Percentiles rank a stretch among this genome's conserved stretches.
These are phyloP conservation scores for Alternaria rosae DNA, from an alignment of 2,329 filamentous ascomycete genomes.

Conservation along the genomic window DNA sequence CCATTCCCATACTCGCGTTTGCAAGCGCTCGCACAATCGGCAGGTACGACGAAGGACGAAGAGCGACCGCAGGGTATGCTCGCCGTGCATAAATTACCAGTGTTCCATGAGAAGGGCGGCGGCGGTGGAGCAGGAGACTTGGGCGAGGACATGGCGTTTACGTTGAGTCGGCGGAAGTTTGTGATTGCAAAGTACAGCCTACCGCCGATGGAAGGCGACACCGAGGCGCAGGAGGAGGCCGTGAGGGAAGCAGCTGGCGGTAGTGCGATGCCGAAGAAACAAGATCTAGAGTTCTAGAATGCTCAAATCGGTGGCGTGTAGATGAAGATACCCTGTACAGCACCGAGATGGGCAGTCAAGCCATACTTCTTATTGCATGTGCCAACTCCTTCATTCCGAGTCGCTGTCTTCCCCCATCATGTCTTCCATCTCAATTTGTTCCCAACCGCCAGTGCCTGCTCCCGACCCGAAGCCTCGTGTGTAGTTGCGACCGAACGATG, in stretches of 20 bases:
- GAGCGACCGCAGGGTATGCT: constrained; percentile 87
- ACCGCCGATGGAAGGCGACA: constrained; percentile 82
- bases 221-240: constrained; percentile 63
- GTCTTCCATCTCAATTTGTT: constrained; percentile 69
- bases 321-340: constrained; percentile 10
- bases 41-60: constrained; percentile 65
- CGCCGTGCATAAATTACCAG: constrained; percentile 80
- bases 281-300: constrained; percentile 72
- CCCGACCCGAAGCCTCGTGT: constrained; percentile 63
- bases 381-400: constrained; percentile 24
- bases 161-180: constrained; percentile 81
- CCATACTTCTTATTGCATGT: neutral
- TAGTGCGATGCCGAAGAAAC: constrained; percentile 61
- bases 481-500: constrained; percentile 64
- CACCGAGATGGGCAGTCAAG: constrained; percentile 4
- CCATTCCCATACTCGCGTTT: constrained; percentile 69
- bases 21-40: constrained; percentile 57
- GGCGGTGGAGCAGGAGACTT: constrained; percentile 70
- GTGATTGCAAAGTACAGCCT: constrained; percentile 88
- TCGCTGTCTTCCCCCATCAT: constrained; percentile 59
- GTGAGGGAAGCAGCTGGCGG: constrained; percentile 44
- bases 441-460: constrained; percentile 62
- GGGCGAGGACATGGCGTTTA: constrained; percentile 90
- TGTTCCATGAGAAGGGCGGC: constrained; percentile 88
- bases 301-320: neutral